Evolutionary conservation across 2,329 filamentous ascomycete species (phyloP), one percentile per base, ranked within the genome.

Genomic region (Microsporum audouinii): DNA sequence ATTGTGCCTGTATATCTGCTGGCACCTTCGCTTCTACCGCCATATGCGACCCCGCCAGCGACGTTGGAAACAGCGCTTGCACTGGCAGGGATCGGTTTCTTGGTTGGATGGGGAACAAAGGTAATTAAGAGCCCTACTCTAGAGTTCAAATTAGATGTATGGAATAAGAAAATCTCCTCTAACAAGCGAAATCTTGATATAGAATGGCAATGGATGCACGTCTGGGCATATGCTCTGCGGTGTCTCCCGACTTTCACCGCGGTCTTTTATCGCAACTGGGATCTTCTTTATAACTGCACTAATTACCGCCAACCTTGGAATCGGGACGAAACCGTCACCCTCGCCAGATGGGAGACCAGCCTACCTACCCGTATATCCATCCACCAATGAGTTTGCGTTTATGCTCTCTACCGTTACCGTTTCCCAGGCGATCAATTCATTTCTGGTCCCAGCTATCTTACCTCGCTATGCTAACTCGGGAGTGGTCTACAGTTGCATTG

Each of bases 151-250:
- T 53, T 14, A 8, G 17, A 12, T 29, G n/a, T 33, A 38, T 14
- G 27, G 8, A 29, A n/a, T 7, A 23, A 12, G 8, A 60, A 39
- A 51, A 58, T 43, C 57, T 47, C 49, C 43, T 14, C 43, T 57
- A 53, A 57, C 49, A 61, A 31, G 51, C 14, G 8, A 43, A 43
- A 45, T n/a, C 29, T 23, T 58, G 29, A 43, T 33, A 27, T 61
- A 79, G 77, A 75, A 74, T 65, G 75, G 72, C 57, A 74, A 75
- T 60, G 80, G 80, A 17, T 82, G 80, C 65, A 82, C 80, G 7
- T 81, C 79, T 1, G 80, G 80, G 58, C 80, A 82, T 65, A 81
- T 82, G 77, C 76, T 82, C 36, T 81, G 79, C 63, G 80, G 80
- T 1, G 66, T 82, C 3, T 75, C 78, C 3, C 75, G 79, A 45